A percentile compares a stretch with the other conserved stretches of the same genome.
Evolutionary conservation across 495 filamentous ascomycete genomes (phyloP).

Genomic region (Coniosporium apollinis): DNA sequence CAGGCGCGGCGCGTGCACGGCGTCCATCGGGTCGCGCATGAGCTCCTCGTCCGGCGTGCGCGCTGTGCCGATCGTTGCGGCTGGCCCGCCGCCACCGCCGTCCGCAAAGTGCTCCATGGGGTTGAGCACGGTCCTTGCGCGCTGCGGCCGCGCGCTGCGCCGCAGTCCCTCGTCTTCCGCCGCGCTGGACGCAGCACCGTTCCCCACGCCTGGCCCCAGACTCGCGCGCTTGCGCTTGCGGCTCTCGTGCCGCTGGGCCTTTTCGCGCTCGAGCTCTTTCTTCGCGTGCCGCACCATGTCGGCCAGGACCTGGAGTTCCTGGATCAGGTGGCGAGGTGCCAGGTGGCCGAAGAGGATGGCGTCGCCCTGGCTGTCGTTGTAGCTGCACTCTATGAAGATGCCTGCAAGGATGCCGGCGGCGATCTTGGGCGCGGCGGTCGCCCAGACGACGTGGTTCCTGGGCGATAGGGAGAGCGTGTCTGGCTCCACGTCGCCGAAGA

Average conservation of each 20-base stretch:
- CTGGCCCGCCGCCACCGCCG: not conserved
- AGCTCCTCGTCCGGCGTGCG: too few relatives aligned
- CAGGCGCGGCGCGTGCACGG: not conserved
- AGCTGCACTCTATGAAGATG: constrained; percentile 93
- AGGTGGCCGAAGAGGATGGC: constrained; percentile 75
- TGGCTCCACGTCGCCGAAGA: constrained; percentile 92
- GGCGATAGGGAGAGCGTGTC: constrained; percentile 67
- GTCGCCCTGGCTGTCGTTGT: constrained; percentile 57
- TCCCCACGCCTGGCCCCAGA: too few relatives aligned
- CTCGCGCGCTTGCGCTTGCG: constrained; percentile 21
- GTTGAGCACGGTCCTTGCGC: not conserved
- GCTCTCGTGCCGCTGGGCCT: constrained; percentile 8
- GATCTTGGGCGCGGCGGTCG: constrained; percentile 70
- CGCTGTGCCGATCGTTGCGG: too few relatives aligned
- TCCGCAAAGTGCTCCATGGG: not conserved
- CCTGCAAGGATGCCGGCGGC: constrained; percentile 47
- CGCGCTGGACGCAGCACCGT: constrained; percentile 1
- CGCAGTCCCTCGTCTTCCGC: not conserved
- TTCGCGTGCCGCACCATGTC: constrained; percentile 36
- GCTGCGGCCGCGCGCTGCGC: not conserved
- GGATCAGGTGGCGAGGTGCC: constrained; percentile 58
- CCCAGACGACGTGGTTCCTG: constrained; percentile 68
- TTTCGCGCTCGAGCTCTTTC: constrained; percentile 15
- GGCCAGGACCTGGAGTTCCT: constrained; percentile 60
- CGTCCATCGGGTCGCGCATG: not conserved